Base-by-base conservation (phyloP, 495 filamentous ascomycete genomes). In the Aspergillus asperescens region DNA sequence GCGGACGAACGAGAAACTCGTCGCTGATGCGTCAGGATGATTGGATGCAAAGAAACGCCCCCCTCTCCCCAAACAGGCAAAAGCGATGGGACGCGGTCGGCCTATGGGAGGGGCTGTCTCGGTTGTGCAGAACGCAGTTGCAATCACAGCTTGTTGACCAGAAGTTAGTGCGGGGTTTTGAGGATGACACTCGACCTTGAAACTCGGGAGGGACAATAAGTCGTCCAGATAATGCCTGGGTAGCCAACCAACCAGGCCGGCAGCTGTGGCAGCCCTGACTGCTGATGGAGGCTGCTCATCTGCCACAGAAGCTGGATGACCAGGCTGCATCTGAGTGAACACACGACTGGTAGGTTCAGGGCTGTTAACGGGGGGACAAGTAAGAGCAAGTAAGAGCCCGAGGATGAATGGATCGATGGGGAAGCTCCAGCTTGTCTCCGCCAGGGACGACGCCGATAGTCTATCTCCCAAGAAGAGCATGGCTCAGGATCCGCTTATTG, bases 161-260 rank as follows among this genome's bases (percentile, higher is more conserved):
- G n/a, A n/a, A n/a, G n/a, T n/a, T 23, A 25, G 31, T 54, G 56
- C 49, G 46, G 50, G 46, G 56, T 50, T 58, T 52, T n/a, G n/a
- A n/a, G n/a, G n/a, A n/a, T n/a, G n/a, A n/a, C n/a, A n/a, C 42
- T 46, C 23, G 13, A 47, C 13, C 7, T 15, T 32, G 43, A 34
- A 31, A 22, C 15, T 12, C 10, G 12, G 29, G 13, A 32, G 29
- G 9, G 29, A 31, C 13, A 12, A 10, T 31, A 31, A 12, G 5
- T n/a, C 9, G 29, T 16, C 13, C 32, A 40, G 5, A 22, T 40
- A 40, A 40, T 40, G 20, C 9, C 48, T 29, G 19, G 38, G 35
- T 10, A 34, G 39, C 20, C 38, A 52, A 13, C 31, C 28, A 25
- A 31, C 18, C 12, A 29, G 48, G 43, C n/a, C 4, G 22, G 20